A percentile compares a stretch with the other conserved stretches of the same genome.
Evolutionary conservation across 208 protist species (phyloP).

Genomic region (Crithidia sp.): DNA sequence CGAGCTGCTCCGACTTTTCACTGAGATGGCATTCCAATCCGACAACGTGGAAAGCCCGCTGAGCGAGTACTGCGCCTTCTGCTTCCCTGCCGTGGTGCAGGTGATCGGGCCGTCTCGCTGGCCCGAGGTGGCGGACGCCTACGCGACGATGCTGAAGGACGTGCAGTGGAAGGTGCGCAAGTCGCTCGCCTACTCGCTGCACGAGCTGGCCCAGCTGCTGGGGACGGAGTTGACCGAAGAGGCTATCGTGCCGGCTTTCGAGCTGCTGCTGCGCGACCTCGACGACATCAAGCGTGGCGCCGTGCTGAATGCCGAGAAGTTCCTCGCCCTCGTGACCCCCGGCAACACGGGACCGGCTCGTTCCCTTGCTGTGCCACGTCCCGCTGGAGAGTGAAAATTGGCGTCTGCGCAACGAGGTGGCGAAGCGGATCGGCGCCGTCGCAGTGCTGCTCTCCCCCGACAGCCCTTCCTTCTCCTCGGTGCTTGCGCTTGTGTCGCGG

Average conservation of each 20-base stretch:
- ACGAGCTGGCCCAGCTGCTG: constrained; percentile 94
- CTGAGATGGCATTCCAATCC: constrained; percentile 91
- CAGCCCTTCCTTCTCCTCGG: constrained; percentile 48
- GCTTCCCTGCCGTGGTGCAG: constrained; percentile 94
- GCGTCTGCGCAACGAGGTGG: constrained; percentile 93
- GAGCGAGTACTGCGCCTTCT: constrained; percentile 93
- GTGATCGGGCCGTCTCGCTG: constrained; percentile 87
- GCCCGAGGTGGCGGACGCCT: constrained; percentile 91
- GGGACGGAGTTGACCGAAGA: constrained; percentile 88
- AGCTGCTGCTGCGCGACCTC: constrained; percentile 95
- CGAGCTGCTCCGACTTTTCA: constrained; percentile 87
- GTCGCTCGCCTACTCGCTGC: constrained; percentile 94
- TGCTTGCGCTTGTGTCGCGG: constrained; percentile 75
- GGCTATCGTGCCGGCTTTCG: constrained; percentile 89
- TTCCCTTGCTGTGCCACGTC: constrained; percentile 78
- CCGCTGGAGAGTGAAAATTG: constrained; percentile 94
- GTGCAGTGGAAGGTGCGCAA: constrained; percentile 96
- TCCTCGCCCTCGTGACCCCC: constrained; percentile 73
- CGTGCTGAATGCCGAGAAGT: constrained; percentile 82
- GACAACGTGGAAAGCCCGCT: constrained; percentile 90
- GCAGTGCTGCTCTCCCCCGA: constrained; percentile 72
- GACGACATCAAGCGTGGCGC: constrained; percentile 96
- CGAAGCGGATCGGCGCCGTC: constrained; percentile 84
- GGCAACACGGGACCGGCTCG: constrained; percentile 65
- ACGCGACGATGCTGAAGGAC: constrained; percentile 94